A percentile compares a stretch with the other conserved stretches of the same genome.
Conservation (phyloP, 2,329 filamentous ascomycete species). For the Pyricularia sp. region DNA sequence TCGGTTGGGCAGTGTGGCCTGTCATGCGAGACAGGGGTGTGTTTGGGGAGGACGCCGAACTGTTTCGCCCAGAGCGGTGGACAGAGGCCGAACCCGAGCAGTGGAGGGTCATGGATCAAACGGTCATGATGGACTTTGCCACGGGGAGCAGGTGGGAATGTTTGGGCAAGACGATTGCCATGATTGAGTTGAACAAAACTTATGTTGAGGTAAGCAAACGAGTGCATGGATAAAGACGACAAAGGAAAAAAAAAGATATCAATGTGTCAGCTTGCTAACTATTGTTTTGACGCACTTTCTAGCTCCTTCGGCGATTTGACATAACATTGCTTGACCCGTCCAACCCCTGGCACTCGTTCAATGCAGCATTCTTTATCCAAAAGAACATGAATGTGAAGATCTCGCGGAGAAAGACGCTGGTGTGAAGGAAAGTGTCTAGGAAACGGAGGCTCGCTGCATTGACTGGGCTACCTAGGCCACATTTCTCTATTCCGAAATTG, state of each 20-base stretch:
- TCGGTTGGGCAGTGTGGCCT: conserved; percentile 35
- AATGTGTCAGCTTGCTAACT: not conserved
- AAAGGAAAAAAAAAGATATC: no score
- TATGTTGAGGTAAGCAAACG: conserved; percentile 26
- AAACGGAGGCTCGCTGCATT: not conserved
- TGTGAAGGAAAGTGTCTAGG: not conserved
- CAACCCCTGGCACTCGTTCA: conserved; percentile 20
- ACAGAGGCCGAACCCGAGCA: conserved; percentile 27
- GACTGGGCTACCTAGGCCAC: not conserved
- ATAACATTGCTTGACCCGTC: conserved; percentile 16
- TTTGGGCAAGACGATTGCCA: conserved; percentile 28
- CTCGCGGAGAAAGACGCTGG: conserved; percentile 6
- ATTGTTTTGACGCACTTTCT: not conserved
- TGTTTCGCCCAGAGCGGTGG: conserved; percentile 54
- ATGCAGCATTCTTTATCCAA: conserved; percentile 19
- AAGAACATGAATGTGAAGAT: conserved; percentile 14
- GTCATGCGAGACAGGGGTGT: conserved; percentile 51
- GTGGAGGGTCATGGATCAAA: conserved; percentile 18
- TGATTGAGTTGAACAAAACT: conserved; percentile 30
- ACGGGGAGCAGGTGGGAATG: conserved; percentile 22
- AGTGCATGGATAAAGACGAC: not conserved
- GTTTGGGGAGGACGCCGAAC: conserved; percentile 51
- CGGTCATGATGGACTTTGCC: conserved; percentile 6
- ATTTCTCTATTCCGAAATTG: not conserved
- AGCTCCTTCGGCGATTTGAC: conserved; percentile 19